These are phyloP conservation scores for Aureobasidium namibiae DNA, from an alignment of 2,329 filamentous ascomycete genomes.

Conservation along the genomic window DNA sequence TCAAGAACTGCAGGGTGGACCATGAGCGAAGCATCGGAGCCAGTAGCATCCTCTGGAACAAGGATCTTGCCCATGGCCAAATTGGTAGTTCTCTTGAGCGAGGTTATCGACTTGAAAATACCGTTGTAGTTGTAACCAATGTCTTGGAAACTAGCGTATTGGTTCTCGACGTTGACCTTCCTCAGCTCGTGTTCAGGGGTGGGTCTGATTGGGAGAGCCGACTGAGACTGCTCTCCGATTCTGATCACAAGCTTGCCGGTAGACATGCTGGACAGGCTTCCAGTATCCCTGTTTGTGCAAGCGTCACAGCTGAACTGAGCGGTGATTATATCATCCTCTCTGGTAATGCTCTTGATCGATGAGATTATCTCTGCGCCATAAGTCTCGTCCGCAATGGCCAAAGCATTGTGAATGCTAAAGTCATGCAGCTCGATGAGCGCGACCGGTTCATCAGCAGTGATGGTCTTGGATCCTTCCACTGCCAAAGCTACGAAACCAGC, in stretches of 20 bases:
- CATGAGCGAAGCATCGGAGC: constrained; percentile 22
- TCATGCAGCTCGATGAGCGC: constrained; percentile 18
- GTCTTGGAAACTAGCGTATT: constrained; percentile 18
- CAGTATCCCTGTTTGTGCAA: neutral
- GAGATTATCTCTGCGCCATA: constrained; percentile 15
- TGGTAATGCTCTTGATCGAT: neutral
- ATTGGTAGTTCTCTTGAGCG: constrained; percentile 1
- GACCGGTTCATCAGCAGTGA: constrained; percentile 9
- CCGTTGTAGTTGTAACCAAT: constrained; percentile 21
- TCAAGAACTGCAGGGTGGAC: constrained; percentile 25
- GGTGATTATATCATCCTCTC: neutral
- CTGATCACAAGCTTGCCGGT: neutral
- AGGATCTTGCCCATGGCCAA: constrained; percentile 2
- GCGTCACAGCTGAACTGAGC: neutral
- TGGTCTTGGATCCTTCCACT: constrained; percentile 13
- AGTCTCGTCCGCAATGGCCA: constrained; percentile 18
- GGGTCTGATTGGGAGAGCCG: neutral
- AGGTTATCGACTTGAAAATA: constrained; percentile 10
- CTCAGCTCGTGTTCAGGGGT: neutral
- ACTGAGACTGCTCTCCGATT: constrained; percentile 24
- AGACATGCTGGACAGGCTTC: constrained; percentile 22
- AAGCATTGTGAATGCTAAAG: constrained; percentile 16
- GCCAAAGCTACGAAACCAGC: constrained; percentile 16
- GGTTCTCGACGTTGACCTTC: constrained; percentile 10
- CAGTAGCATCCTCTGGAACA: neutral